Percentiles rank a stretch among this genome's conserved stretches.
phyloP scores from a whole-genome alignment of 192 early-diverging fungal species.

The Backusella psychrophila region DNA sequence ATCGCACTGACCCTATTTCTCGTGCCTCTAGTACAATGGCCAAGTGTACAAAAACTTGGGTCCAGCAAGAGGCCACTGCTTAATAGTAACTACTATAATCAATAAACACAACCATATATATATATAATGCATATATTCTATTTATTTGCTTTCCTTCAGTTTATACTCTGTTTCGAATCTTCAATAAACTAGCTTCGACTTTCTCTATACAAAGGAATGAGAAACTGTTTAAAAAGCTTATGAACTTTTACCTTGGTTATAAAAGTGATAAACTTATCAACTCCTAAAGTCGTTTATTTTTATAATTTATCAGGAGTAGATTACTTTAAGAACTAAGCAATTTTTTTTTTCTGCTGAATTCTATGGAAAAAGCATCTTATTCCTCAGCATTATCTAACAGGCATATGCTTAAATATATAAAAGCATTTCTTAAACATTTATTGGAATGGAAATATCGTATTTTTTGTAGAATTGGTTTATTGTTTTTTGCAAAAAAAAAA shows the following conservation, averaged over 20 bases:
- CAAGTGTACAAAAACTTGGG: constrained; percentile 70
- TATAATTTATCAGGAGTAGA: neutral
- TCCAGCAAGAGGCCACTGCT: constrained; percentile 5
- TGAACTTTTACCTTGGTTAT: neutral
- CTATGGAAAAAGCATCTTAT: too few species aligned
- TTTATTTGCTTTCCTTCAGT: neutral
- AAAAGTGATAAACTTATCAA: neutral
- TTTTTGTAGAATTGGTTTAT: too few species aligned
- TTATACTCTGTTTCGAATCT: neutral
- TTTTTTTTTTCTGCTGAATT: too few species aligned
- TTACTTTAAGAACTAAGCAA: neutral
- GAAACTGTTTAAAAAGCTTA: neutral
- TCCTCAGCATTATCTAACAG: too few species aligned
- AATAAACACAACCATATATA: neutral
- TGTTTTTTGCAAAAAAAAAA: too few species aligned
- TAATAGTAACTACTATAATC: neutral
- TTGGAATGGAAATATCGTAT: too few species aligned
- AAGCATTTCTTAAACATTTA: too few species aligned
- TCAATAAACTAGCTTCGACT: neutral
- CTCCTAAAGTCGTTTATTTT: neutral
- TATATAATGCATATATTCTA: neutral
- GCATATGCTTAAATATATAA: too few species aligned
- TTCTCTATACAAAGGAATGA: neutral
- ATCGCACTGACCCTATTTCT: constrained; percentile 92
- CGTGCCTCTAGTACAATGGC: constrained; percentile 95